Conservation (phyloP, 257 asterid species). For the Scutellaria baicalensis region DNA sequence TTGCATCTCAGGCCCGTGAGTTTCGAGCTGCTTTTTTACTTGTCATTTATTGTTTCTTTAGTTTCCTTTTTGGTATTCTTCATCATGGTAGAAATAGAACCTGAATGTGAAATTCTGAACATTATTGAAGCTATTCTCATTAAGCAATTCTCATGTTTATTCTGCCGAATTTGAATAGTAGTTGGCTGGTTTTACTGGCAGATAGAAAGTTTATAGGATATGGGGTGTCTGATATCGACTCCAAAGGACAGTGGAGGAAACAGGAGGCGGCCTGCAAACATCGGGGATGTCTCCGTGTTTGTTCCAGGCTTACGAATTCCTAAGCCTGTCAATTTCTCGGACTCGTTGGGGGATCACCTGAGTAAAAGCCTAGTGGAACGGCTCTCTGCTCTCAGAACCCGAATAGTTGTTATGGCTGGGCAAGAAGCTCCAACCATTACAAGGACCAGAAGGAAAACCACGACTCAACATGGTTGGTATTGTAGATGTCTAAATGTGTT, state of each 20-base stretch:
- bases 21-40: slow-evolving; percentile 56
- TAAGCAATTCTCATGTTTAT: background rate
- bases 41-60: slow-evolving; percentile 36
- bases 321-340: slow-evolving; percentile 74
- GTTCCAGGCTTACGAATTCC: slow-evolving; percentile 94
- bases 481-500: background rate
- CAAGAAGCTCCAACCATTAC: slow-evolving; percentile 95
- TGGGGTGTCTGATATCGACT: slow-evolving; percentile 88
- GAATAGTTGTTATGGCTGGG: slow-evolving; percentile 89
- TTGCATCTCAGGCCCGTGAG: slow-evolving; percentile 41
- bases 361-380: slow-evolving; percentile 69
- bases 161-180: background rate
- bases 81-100: background rate
- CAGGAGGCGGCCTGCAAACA: slow-evolving; percentile 81
- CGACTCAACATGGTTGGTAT: slow-evolving; percentile 87
- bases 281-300: slow-evolving; percentile 85
- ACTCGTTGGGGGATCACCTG: slow-evolving; percentile 46
- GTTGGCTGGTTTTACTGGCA: slow-evolving; percentile 21
- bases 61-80: background rate
- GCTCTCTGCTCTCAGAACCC: slow-evolving; percentile 86
- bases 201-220: slow-evolving; percentile 32
- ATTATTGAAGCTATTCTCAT: background rate
- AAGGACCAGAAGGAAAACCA: slow-evolving; percentile 74
- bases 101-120: slow-evolving; percentile 3
- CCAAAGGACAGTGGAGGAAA: slow-evolving; percentile 66